Evolutionary conservation across 75 land plant genomes (phyloP), one percentile per base, ranked within the genome.

Genomic region (Isoetes taiwanensis): DNA sequence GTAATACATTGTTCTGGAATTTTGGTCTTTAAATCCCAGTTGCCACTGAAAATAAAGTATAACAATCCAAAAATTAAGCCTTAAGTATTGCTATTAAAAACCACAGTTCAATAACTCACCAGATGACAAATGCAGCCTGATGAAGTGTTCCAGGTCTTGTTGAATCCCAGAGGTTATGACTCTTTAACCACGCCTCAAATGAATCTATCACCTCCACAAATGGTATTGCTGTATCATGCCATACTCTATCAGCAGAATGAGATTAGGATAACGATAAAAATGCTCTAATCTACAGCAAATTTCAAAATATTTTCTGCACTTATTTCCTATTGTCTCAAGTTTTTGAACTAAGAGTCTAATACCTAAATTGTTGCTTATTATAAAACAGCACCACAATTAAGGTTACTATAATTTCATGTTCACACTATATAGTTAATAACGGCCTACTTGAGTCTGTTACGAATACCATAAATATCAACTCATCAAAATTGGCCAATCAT

Each of bases 11-110:
- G 98, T 61, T 93, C 68, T 65, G 95, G 95, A 41, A 93, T 65
- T 64, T 93, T 83, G 11, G 98, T 93, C 75, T 87, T 93, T 58
- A 93, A 37, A 70, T 93, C 98, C 98, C 98, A 93, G 53, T 87
- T 87, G 2, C 98, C 98, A 79, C 98, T 93, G 57, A 16, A 29
- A 28, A 40, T 0, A 58, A 58, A 58, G 8, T 40, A 40, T 19
- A 17, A 53, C 9, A 58, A 57, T 35, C 9, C 38, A 6, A 33
- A 23, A 58, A 38, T 14, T 38, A 20, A 2, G 28, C 14, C 2
- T 32, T 17, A 11, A 37, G 41, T n/a, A n/a, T 11, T 55, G 20
- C 19, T 20, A 55, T 3, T 8, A 55, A 4, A 20, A 35, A 55
- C 2, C 19, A 3, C 30, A 21, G 3, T 11, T 30, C 31, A 16